phyloP scores from a whole-genome alignment of 352 stramenopile species.

The Globisporangium cylindrosporum region DNA sequence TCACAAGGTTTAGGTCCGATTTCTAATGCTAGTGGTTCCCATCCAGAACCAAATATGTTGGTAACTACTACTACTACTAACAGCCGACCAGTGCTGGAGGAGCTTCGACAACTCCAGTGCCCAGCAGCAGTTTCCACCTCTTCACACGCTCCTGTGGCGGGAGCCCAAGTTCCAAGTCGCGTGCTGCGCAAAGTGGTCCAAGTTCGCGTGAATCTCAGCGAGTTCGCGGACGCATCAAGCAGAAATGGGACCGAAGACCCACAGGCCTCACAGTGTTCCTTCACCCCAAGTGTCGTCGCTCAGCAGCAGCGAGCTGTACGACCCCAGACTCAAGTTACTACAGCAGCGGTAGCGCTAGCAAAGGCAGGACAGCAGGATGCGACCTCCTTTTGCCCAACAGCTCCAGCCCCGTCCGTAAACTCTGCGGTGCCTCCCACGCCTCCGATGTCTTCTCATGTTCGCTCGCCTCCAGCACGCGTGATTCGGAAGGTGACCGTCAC shows the following conservation, averaged over 20 bases:
- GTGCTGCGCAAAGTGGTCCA: constrained; percentile 37
- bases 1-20: neutral
- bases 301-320: neutral
- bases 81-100: neutral
- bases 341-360: neutral
- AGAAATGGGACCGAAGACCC: neutral
- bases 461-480: constrained; percentile 19
- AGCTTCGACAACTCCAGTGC: neutral
- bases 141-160: neutral
- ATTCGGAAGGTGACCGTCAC: constrained; percentile 42
- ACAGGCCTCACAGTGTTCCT: neutral
- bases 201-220: constrained; percentile 42
- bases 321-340: neutral
- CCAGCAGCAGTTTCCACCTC: neutral
- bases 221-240: constrained; percentile 16
- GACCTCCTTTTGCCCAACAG: neutral
- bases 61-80: neutral
- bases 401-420: neutral
- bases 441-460: neutral
- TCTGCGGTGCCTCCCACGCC: neutral
- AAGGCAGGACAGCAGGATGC: neutral
- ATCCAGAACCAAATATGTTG: neutral
- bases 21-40: neutral
- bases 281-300: neutral
- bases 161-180: neutral